Percentiles rank a stretch among this genome's conserved stretches.
phyloP scores from a whole-genome alignment of 2,329 filamentous ascomycete genomes.

The Pyricularia sp. region DNA sequence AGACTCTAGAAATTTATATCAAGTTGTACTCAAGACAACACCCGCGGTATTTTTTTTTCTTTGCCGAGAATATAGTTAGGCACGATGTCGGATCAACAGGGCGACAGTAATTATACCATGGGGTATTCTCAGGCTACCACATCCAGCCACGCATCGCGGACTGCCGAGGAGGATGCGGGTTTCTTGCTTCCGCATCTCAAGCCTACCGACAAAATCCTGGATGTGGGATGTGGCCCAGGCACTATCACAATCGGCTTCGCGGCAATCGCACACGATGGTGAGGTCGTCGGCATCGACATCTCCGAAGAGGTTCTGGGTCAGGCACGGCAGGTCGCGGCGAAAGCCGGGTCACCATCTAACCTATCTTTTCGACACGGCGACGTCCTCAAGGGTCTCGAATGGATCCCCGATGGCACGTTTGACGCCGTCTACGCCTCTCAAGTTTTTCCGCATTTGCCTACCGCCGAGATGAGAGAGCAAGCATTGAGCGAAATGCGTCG shows the following conservation, averaged over 20 bases:
- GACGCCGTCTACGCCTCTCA: constrained; percentile 31
- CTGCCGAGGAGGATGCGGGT: constrained; percentile 26
- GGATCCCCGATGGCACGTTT: constrained; percentile 21
- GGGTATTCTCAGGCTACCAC: constrained; percentile 26
- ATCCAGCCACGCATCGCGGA: constrained; percentile 26
- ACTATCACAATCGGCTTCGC: constrained; percentile 32
- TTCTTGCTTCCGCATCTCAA: constrained; percentile 28
- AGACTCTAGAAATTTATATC: background rate
- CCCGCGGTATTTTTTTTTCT: background rate
- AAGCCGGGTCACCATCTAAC: constrained; percentile 7
- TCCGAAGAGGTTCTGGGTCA: constrained; percentile 17
- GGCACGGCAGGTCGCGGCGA: constrained; percentile 13
- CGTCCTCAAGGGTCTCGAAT: constrained; percentile 22
- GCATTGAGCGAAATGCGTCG: constrained; percentile 27
- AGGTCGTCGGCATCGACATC: constrained; percentile 25
- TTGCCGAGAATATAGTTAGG: background rate
- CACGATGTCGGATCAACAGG: background rate
- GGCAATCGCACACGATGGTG: constrained; percentile 23
- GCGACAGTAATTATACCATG: constrained; percentile 17
- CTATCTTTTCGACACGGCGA: constrained; percentile 21
- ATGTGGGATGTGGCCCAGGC: constrained; percentile 34
- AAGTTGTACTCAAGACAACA: background rate
- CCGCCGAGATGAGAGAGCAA: constrained; percentile 13
- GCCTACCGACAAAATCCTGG: constrained; percentile 25
- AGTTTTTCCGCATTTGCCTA: constrained; percentile 26